phyloP scores from a whole-genome alignment of 805 yeast genomes.

The Saccharomycopsis selenospora region DNA sequence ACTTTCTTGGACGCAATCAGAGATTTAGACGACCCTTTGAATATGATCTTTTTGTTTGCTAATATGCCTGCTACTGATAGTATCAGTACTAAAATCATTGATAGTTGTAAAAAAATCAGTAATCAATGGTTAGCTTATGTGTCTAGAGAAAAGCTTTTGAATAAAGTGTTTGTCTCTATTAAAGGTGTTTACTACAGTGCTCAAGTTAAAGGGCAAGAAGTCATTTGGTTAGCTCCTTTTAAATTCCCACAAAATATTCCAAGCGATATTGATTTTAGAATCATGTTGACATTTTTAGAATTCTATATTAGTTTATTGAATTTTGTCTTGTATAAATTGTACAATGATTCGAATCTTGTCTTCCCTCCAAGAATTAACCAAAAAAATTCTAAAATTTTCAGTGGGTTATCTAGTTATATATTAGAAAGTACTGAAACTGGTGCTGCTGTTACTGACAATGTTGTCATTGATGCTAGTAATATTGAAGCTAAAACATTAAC shows the following conservation, averaged over 20 bases:
- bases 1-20: slow-evolving; percentile 86
- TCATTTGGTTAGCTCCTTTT: slow-evolving; percentile 95
- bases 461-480: slow-evolving; percentile 26
- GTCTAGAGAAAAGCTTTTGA: slow-evolving; percentile 72
- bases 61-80: slow-evolving; percentile 90
- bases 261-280: slow-evolving; percentile 86
- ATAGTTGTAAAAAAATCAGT: slow-evolving; percentile 78
- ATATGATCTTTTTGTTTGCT: slow-evolving; percentile 89
- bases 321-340: slow-evolving; percentile 78
- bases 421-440: slow-evolving; percentile 41
- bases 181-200: slow-evolving; percentile 97
- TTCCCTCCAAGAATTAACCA: slow-evolving; percentile 78
- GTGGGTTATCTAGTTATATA: slow-evolving; percentile 81
- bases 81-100: slow-evolving; percentile 73
- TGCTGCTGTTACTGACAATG: slow-evolving; percentile 24
- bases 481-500: slow-evolving; percentile 41
- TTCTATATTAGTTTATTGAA: slow-evolving; percentile 89
- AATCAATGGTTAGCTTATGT: slow-evolving; percentile 95
- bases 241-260: slow-evolving; percentile 96
- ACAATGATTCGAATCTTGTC: slow-evolving; percentile 74
- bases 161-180: slow-evolving; percentile 90
- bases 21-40: slow-evolving; percentile 91
- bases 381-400: slow-evolving; percentile 68
- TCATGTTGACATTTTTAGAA: slow-evolving; percentile 94
- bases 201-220: slow-evolving; percentile 78